Percentiles rank a stretch among this genome's conserved stretches.
These are phyloP conservation scores for Petrea volubilis DNA, from an alignment of 257 asterid genomes.

Conservation along the genomic window DNA sequence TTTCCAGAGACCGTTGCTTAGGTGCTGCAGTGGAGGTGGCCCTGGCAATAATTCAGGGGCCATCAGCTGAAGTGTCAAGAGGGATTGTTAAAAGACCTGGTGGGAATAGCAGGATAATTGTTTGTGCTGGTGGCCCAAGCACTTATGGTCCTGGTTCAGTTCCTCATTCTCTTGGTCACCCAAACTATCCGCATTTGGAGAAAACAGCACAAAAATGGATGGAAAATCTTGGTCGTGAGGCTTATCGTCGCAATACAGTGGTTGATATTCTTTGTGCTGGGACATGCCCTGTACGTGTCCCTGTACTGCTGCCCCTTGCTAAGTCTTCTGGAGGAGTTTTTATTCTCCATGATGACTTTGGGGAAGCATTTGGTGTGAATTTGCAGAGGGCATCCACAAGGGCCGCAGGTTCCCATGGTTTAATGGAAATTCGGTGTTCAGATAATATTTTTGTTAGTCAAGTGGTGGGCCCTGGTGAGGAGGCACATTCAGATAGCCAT, in stretches of 20 bases:
- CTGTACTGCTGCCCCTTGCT: slow-evolving; percentile 82
- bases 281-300: slow-evolving; percentile 87
- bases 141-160: slow-evolving; percentile 95
- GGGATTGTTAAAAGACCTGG: slow-evolving; percentile 86
- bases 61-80: slow-evolving; percentile 86
- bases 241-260: slow-evolving; percentile 64
- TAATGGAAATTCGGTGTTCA: slow-evolving; percentile 86
- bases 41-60: slow-evolving; percentile 83
- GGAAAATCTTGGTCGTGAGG: slow-evolving; percentile 79
- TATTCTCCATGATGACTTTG: slow-evolving; percentile 90
- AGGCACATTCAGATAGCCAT: slow-evolving; percentile 66
- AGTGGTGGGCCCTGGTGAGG: slow-evolving; percentile 96
- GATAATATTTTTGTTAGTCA: slow-evolving; percentile 80
- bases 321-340: slow-evolving; percentile 88
- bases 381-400: slow-evolving; percentile 90
- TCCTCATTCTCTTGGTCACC: slow-evolving; percentile 77
- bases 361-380: slow-evolving; percentile 98
- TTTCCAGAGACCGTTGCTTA: slow-evolving; percentile 87
- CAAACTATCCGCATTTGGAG: slow-evolving; percentile 83
- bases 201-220: slow-evolving; percentile 78
- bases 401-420: slow-evolving; percentile 92
- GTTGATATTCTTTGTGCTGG: slow-evolving; percentile 93
- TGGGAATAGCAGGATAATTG: slow-evolving; percentile 85
- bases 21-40: slow-evolving; percentile 97
- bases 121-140: slow-evolving; percentile 92